Evolutionary conservation across 1,139 yeast species (phyloP).

Genomic region (Yamadazyma conglobata): DNA sequence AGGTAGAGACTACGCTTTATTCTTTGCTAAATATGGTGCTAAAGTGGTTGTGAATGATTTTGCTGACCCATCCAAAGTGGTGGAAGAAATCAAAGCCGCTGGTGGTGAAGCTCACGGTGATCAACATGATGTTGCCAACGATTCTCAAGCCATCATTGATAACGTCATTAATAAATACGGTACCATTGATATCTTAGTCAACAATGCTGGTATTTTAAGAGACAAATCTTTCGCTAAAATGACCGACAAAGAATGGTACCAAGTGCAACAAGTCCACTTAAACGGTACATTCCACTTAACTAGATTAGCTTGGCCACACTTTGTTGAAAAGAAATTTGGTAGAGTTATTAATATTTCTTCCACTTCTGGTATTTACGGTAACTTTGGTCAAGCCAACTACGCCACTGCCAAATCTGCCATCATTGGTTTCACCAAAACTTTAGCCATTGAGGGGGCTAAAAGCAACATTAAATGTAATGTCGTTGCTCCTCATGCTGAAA

Average conservation of each 20-base stretch:
- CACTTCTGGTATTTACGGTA: constrained; percentile 95
- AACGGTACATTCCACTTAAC: constrained; percentile 78
- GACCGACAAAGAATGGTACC: constrained; percentile 81
- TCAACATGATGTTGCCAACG: constrained; percentile 73
- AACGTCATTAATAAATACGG: constrained; percentile 80
- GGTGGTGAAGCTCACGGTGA: constrained; percentile 87
- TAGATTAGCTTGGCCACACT: constrained; percentile 91
- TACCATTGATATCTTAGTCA: constrained; percentile 77
- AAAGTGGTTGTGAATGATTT: constrained; percentile 94
- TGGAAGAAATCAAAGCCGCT: constrained; percentile 69
- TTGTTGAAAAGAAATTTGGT: constrained; percentile 75
- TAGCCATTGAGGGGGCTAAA: constrained; percentile 88
- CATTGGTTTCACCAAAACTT: constrained; percentile 76
- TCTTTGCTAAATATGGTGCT: constrained; percentile 89
- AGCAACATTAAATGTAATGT: constrained; percentile 72
- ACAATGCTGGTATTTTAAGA: constrained; percentile 93
- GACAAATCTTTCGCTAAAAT: constrained; percentile 86
- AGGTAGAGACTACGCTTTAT: constrained; percentile 85
- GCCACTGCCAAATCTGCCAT: constrained; percentile 92
- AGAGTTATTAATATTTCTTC: constrained; percentile 86
- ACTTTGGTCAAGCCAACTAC: constrained; percentile 96
- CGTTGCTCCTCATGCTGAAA: constrained; percentile 97
- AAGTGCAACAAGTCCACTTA: constrained; percentile 79
- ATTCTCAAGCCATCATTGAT: constrained; percentile 73
- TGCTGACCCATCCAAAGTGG: constrained; percentile 70